phyloP scores from a whole-genome alignment of 2,329 filamentous ascomycete genomes.

The Basipetospora chlamydospora region DNA sequence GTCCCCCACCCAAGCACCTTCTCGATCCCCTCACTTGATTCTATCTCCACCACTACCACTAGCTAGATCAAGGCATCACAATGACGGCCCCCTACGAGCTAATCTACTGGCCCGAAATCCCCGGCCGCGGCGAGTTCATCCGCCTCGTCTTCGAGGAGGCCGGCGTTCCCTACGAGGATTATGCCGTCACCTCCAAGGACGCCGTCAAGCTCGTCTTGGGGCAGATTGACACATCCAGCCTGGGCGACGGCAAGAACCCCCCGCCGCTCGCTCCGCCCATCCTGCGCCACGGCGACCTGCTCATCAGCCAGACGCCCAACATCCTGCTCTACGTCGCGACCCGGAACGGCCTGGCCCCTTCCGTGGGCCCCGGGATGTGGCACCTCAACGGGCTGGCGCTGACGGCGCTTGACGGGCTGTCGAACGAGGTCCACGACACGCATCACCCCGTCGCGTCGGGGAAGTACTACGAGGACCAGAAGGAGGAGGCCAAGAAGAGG shows the following conservation, averaged over 20 bases:
- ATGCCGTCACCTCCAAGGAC: conserved; percentile 19
- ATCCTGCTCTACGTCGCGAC: conserved; percentile 58
- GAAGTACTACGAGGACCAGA: conserved; percentile 63
- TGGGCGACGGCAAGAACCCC: conserved; percentile 41
- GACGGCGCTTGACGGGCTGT: conserved; percentile 56
- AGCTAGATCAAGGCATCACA: neutral
- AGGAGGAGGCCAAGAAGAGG: conserved; percentile 44
- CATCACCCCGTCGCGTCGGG: conserved; percentile 53
- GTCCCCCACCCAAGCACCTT: too few relatives aligned
- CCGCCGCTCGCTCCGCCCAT: conserved; percentile 54
- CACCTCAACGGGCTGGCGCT: conserved; percentile 49
- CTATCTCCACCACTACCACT: neutral
- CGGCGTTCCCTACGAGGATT: conserved; percentile 49
- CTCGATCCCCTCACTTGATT: neutral
- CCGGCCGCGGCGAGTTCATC: conserved; percentile 61
- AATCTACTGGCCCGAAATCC: conserved; percentile 57
- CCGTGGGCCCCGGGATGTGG: conserved; percentile 29
- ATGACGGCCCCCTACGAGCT: conserved; percentile 36
- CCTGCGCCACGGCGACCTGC: conserved; percentile 44
- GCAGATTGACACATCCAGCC: conserved; percentile 27
- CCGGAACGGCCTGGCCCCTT: conserved; percentile 39
- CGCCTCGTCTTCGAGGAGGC: conserved; percentile 60
- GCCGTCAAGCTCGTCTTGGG: conserved; percentile 35
- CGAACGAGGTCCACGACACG: conserved; percentile 58
- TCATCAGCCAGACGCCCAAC: conserved; percentile 56